Evolutionary conservation across 2,329 filamentous ascomycete species (phyloP).

Genomic region (Esteya vermicola): DNA sequence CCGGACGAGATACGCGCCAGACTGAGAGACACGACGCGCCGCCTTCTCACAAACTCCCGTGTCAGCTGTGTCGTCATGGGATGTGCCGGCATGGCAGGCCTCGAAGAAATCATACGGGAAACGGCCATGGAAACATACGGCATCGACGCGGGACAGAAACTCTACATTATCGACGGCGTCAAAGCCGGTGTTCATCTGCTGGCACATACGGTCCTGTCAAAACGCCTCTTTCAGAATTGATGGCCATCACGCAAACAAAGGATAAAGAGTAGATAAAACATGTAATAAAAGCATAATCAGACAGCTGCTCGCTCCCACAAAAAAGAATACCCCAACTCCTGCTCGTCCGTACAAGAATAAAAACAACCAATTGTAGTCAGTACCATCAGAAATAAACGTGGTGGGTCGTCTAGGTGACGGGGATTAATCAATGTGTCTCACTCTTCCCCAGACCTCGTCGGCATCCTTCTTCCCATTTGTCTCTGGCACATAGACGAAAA

Average conservation of each 20-base stretch:
- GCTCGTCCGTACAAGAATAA: not conserved
- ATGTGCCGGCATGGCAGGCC: constrained; percentile 80
- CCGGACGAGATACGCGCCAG: constrained; percentile 48
- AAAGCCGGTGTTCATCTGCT: constrained; percentile 52
- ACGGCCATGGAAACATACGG: constrained; percentile 54
- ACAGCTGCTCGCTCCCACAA: no score
- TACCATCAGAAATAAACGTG: no score
- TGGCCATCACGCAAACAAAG: constrained; percentile 1
- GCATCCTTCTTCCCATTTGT: constrained; percentile 71
- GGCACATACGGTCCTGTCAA: constrained; percentile 36
- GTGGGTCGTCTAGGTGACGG: not conserved
- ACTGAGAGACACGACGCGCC: constrained; percentile 56
- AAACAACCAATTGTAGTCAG: no score
- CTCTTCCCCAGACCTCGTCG: constrained; percentile 83
- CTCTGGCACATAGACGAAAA: constrained; percentile 65
- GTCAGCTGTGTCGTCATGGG: constrained; percentile 67
- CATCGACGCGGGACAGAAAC: constrained; percentile 29
- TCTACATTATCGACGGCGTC: constrained; percentile 70
- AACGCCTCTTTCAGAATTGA: constrained; percentile 20
- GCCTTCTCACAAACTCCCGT: constrained; percentile 40
- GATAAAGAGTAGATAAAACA: no score
- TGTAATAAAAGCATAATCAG: no score
- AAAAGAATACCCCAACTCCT: not conserved
- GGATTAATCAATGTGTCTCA: constrained; percentile 33
- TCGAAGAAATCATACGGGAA: constrained; percentile 61